Evolutionary conservation across 352 stramenopile species (phyloP).

Genomic region (Globisporangium lucens): DNA sequence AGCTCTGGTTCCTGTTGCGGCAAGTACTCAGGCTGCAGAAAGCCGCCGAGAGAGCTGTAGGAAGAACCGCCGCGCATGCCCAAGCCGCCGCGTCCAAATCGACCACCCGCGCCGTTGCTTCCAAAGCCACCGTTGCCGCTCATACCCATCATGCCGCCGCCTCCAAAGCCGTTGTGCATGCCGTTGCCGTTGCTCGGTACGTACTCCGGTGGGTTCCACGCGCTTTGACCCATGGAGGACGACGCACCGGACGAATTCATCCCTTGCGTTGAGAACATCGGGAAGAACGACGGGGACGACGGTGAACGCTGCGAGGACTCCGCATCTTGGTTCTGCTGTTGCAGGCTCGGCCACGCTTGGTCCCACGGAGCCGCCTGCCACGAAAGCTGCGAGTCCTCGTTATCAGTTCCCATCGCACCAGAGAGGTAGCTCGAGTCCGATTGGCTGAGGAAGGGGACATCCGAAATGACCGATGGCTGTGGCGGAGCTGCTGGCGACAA

Average conservation of each 20-base stretch:
- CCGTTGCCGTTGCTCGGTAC: conserved; percentile 15
- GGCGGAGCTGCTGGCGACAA: conserved; percentile 53
- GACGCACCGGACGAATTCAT: conserved; percentile 4
- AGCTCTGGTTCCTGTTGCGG: conserved; percentile 41
- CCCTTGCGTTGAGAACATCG: conserved; percentile 47
- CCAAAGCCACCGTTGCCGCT: conserved; percentile 23
- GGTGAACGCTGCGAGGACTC: conserved; percentile 38
- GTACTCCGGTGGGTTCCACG: conserved; percentile 25
- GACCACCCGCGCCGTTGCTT: conserved; percentile 15
- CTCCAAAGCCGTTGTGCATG: conserved; percentile 35
- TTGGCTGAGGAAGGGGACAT: conserved; percentile 42
- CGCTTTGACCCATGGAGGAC: conserved; percentile 16
- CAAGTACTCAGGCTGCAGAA: conserved; percentile 57
- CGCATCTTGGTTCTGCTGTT: conserved; percentile 26
- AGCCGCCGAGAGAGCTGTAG: conserved; percentile 61
- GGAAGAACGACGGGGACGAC: conserved; percentile 42
- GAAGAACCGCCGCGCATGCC: conserved; percentile 30
- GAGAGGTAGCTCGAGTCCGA: conserved; percentile 48
- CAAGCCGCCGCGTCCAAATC: conserved; percentile 23
- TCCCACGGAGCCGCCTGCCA: conserved; percentile 57
- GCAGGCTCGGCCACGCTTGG: conserved; percentile 47
- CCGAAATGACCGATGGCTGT: conserved; percentile 25
- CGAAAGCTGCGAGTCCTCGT: conserved; percentile 32
- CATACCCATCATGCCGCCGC: conserved; percentile 39
- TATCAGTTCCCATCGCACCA: conserved; percentile 34